Evolutionary conservation across 371 early-diverging fungal genomes (phyloP), one percentile per base, ranked within the genome.

Genomic region (Mucor saturninus): DNA sequence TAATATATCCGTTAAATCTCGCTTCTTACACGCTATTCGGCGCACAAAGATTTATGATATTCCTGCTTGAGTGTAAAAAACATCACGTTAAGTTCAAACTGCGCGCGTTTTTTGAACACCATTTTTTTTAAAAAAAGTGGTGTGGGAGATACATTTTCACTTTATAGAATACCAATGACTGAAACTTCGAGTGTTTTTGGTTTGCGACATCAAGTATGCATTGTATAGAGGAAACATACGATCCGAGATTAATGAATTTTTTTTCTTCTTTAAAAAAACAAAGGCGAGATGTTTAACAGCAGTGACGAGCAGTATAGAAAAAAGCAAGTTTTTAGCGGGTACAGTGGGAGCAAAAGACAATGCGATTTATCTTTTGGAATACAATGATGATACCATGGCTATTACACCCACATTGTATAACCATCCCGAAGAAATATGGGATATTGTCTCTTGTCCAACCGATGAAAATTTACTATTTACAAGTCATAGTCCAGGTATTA

Each of bases 281-380:
- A 21, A 91, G 89, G 86, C 91, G 21, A 83, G 91, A 46, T 89
- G 90, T 67, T 68, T 93, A 11, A 85, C 86, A 2, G 73, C 89
- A 3, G 84, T 90, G 21, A 69, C 75, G 21, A 87, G 81, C 5
- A 89, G 85, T 38, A 71, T 77, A 35, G 91, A 91, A 38, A 77
- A 85, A 28, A 91, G 86, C 64, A 72, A 89, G 57, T 94, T 92
- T 72, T 69, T 93, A 30, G 86, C 90, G 2, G 94, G 92, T n/a
- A 89, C 94, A 5, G 82, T 80, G 6, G 86, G 86, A 38, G 73
- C 79, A 6, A 77, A 81, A 58, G 80, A 86, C 43, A 91, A 91
- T 68, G 85, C 85, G 64, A 83, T 89, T 31, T 68, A 69, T 58
- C 54, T 92, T 21, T 65, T 93, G 2, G 86, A 87, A 61, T 91